Conservation (phyloP, 331 rosid genomes). For the Pyrus hybrid region DNA sequence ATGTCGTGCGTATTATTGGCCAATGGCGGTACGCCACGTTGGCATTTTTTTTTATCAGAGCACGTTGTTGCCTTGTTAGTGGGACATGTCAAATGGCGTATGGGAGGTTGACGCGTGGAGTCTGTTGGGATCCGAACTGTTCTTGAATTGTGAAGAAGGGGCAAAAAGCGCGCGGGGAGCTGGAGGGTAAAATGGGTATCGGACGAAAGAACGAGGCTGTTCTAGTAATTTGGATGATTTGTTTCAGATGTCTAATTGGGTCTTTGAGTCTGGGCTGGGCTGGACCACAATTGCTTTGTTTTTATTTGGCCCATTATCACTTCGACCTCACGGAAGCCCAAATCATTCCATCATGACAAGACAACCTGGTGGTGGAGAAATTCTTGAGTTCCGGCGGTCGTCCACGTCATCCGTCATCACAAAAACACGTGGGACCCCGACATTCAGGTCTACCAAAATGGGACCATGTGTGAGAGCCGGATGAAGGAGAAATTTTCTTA, state of each 20-base stretch:
- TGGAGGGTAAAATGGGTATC: neutral
- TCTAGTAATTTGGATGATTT: neutral
- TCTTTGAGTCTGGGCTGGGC: neutral
- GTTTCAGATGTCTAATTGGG: neutral
- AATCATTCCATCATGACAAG: neutral
- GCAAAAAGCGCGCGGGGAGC: neutral
- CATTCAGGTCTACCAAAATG: too few species aligned
- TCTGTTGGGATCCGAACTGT: conserved; percentile 4
- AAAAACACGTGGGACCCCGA: too few species aligned
- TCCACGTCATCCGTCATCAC: too few species aligned
- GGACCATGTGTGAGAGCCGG: too few species aligned
- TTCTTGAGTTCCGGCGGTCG: too few species aligned
- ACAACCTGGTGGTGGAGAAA: too few species aligned
- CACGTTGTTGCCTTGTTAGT: neutral
- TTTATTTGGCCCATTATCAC: neutral
- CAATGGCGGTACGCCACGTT: conserved; percentile 8
- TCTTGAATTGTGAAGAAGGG: conserved; percentile 19
- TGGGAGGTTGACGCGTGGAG: too few species aligned
- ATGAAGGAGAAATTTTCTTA: too few species aligned
- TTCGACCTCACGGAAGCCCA: neutral
- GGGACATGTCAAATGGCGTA: too few species aligned
- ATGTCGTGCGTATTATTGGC: conserved; percentile 12
- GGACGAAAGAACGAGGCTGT: neutral
- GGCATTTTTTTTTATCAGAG: neutral
- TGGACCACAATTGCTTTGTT: neutral